Evolutionary conservation across 169 alveolate genomes (phyloP).

Genomic region (Hammondia hammondi): DNA sequence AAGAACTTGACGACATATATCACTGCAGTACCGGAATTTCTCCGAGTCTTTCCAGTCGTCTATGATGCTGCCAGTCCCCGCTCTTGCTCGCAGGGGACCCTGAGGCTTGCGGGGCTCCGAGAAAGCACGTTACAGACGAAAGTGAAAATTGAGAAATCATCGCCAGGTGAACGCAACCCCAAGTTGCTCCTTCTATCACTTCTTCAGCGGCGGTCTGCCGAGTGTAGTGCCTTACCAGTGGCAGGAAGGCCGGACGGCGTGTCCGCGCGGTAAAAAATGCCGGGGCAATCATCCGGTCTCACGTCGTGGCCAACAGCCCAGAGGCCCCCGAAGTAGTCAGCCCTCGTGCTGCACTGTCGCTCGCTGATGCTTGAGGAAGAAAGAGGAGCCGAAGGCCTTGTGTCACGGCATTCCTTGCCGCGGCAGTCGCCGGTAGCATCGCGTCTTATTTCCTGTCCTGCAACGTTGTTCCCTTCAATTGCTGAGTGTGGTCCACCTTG

Average conservation of each 20-base stretch:
- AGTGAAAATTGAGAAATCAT: no score
- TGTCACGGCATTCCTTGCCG: background rate
- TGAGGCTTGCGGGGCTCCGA: no score
- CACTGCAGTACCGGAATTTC: no score
- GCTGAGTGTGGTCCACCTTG: background rate
- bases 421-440: background rate
- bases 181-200: no score
- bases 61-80: no score
- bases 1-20: no score
- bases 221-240: background rate
- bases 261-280: background rate
- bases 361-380: background rate
- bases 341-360: background rate
- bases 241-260: background rate
- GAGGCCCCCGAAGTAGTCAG: background rate
- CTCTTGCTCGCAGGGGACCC: no score
- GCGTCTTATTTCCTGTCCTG: background rate
- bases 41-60: no score
- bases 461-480: background rate
- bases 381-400: background rate
- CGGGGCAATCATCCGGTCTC: background rate
- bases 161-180: no score
- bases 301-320: background rate
- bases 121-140: no score
- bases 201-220: background rate